Evolutionary conservation across 768 basidiomycete species (phyloP).

Genomic region (Boletales sp.): DNA sequence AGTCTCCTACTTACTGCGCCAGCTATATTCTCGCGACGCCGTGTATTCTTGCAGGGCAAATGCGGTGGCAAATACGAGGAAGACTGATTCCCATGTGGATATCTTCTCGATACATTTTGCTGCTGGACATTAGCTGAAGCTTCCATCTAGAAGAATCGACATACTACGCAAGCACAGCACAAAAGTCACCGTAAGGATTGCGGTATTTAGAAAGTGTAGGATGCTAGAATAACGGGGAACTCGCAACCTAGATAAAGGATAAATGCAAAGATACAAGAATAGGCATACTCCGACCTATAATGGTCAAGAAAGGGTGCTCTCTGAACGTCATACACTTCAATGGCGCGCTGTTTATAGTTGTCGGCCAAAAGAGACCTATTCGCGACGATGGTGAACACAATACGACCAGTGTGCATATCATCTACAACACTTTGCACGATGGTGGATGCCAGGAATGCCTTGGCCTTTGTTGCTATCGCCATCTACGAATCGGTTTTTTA

Average conservation of each 20-base stretch:
- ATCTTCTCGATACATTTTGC: constrained; percentile 52
- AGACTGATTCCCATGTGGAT: constrained; percentile 64
- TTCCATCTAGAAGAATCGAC: constrained; percentile 21
- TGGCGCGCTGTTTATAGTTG: constrained; percentile 79
- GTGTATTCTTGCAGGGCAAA: constrained; percentile 88
- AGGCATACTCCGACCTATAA: constrained; percentile 49
- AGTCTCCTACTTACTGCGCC: constrained; percentile 63
- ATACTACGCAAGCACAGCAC: constrained; percentile 71
- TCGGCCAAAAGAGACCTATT: constrained; percentile 81
- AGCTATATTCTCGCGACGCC: constrained; percentile 81
- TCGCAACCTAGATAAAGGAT: constrained; percentile 49
- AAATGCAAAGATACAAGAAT: not conserved
- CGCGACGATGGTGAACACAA: constrained; percentile 60
- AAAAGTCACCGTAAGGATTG: constrained; percentile 63
- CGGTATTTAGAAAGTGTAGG: constrained; percentile 77
- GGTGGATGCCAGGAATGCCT: constrained; percentile 77
- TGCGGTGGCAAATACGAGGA: constrained; percentile 72
- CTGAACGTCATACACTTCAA: constrained; percentile 66
- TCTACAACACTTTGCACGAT: constrained; percentile 85
- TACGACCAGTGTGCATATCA: constrained; percentile 80
- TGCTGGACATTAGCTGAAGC: constrained; percentile 26
- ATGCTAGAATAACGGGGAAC: constrained; percentile 79
- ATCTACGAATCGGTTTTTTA: constrained; percentile 45
- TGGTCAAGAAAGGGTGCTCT: constrained; percentile 78
- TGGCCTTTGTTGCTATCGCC: constrained; percentile 83